Evolutionary conservation across 441 rosid species (phyloP).

Genomic region (Dalechampia spathulata): DNA sequence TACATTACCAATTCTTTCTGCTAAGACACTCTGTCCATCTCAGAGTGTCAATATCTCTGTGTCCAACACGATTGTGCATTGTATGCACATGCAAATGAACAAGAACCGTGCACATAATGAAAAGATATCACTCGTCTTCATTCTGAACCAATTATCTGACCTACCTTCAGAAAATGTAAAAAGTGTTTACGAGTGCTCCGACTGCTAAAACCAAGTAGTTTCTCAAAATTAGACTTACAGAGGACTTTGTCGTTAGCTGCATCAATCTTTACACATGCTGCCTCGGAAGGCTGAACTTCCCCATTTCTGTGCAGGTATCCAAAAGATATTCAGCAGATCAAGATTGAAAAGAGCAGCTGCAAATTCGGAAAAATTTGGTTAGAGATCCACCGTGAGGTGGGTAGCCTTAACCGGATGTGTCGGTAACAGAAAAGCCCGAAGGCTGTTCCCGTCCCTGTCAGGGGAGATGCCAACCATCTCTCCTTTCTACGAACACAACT

Average conservation of each 20-base stretch:
- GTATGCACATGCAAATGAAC: background rate
- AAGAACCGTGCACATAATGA: too few relatives aligned
- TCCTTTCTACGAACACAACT: slow-evolving; percentile 9
- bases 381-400: slow-evolving; percentile 15
- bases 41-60: too few relatives aligned
- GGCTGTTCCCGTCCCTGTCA: slow-evolving; percentile 21
- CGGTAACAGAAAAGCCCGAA: slow-evolving; percentile 13
- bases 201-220: slow-evolving; percentile 73
- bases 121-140: background rate
- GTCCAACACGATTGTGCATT: too few relatives aligned
- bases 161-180: slow-evolving; percentile 80
- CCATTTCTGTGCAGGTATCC: slow-evolving; percentile 48
- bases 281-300: slow-evolving; percentile 67
- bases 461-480: slow-evolving; percentile 27
- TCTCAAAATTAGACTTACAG: slow-evolving; percentile 45
- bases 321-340: background rate
- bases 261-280: slow-evolving; percentile 80
- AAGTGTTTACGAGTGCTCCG: slow-evolving; percentile 91
- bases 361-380: slow-evolving; percentile 19
- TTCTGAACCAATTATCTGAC: background rate
- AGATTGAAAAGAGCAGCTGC: too few relatives aligned
- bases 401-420: slow-evolving; percentile 21
- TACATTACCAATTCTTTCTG: background rate
- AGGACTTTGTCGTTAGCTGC: slow-evolving; percentile 47
- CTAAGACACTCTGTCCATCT: too few relatives aligned